A percentile compares a stretch with the other conserved stretches of the same genome.
These are phyloP conservation scores for Hypoxylon sp. DNA, from an alignment of 2,329 filamentous ascomycete species.

Conservation along the genomic window DNA sequence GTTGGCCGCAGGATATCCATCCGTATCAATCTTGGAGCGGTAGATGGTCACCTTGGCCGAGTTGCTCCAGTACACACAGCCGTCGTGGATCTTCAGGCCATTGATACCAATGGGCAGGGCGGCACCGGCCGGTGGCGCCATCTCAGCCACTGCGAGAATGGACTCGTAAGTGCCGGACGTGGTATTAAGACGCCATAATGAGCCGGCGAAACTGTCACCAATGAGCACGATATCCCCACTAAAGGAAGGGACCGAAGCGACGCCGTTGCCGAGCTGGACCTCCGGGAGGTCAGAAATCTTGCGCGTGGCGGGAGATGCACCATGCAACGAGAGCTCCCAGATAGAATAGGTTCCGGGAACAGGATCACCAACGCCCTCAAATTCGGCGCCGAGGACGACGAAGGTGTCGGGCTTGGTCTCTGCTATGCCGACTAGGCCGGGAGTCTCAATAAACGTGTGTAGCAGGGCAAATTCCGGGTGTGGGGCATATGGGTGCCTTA, in stretches of 20 bases:
- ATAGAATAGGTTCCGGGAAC: slow-evolving; percentile 34
- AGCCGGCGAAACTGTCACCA: slow-evolving; percentile 49
- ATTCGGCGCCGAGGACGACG: slow-evolving; percentile 42
- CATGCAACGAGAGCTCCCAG: slow-evolving; percentile 44
- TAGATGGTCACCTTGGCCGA: slow-evolving; percentile 42
- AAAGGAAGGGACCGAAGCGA: slow-evolving; percentile 42
- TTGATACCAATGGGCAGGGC: slow-evolving; percentile 48
- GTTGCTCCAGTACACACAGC: slow-evolving; percentile 52
- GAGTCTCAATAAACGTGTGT: slow-evolving; percentile 50
- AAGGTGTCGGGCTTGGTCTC: slow-evolving; percentile 50
- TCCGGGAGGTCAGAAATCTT: slow-evolving; percentile 46
- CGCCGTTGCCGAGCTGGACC: slow-evolving; percentile 45
- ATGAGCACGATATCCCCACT: slow-evolving; percentile 46
- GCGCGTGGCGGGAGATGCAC: slow-evolving; percentile 13
- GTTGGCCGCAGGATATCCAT: slow-evolving; percentile 37
- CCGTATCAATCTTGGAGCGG: slow-evolving; percentile 33
- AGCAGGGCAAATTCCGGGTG: slow-evolving; percentile 47
- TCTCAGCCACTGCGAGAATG: slow-evolving; percentile 46
- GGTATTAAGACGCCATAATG: slow-evolving; percentile 50
- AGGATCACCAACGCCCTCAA: slow-evolving; percentile 24
- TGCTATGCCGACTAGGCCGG: slow-evolving; percentile 53
- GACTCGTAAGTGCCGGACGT: slow-evolving; percentile 39
- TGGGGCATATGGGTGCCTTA: slow-evolving; percentile 49
- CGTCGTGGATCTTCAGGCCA: slow-evolving; percentile 49
- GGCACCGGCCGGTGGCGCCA: slow-evolving; percentile 38